Conservation (phyloP, 1,139 yeast genomes). For the Spathaspora jeffriesii region DNA sequence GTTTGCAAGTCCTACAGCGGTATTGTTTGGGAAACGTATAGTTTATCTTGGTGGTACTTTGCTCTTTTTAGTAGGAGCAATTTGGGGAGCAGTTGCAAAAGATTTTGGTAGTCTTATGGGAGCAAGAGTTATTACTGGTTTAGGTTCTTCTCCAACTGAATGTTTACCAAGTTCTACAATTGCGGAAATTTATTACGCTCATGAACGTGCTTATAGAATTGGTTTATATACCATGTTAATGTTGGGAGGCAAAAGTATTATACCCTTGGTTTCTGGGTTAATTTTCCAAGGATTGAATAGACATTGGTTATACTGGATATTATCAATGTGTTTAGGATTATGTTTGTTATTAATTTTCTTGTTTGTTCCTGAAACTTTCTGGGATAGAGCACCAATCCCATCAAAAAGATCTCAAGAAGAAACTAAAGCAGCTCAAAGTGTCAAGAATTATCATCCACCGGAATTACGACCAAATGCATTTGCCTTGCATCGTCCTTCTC, state of each 20-base stretch:
- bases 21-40: conserved; percentile 59
- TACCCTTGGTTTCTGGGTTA: conserved; percentile 58
- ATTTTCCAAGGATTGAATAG: conserved; percentile 50
- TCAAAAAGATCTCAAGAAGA: conserved; percentile 51
- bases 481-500: conserved; percentile 23
- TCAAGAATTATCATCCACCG: conserved; percentile 27
- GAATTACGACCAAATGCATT: conserved; percentile 33
- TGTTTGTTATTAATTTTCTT: conserved; percentile 47
- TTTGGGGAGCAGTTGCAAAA: conserved; percentile 55
- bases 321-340: conserved; percentile 53
- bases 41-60: conserved; percentile 53
- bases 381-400: conserved; percentile 58
- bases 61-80: conserved; percentile 51
- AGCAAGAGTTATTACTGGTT: conserved; percentile 57
- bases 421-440: conserved; percentile 48
- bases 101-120: conserved; percentile 54
- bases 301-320: conserved; percentile 66
- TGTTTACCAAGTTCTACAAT: conserved; percentile 62
- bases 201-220: conserved; percentile 64
- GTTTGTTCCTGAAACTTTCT: conserved; percentile 67
- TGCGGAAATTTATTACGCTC: conserved; percentile 65
- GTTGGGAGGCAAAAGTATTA: conserved; percentile 62
- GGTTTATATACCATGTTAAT: conserved; percentile 63
- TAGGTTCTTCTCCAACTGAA: conserved; percentile 65
- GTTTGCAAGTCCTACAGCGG: conserved; percentile 59